Conservation (phyloP, 495 filamentous ascomycete genomes). For the Beverwykella pulmonaria region DNA sequence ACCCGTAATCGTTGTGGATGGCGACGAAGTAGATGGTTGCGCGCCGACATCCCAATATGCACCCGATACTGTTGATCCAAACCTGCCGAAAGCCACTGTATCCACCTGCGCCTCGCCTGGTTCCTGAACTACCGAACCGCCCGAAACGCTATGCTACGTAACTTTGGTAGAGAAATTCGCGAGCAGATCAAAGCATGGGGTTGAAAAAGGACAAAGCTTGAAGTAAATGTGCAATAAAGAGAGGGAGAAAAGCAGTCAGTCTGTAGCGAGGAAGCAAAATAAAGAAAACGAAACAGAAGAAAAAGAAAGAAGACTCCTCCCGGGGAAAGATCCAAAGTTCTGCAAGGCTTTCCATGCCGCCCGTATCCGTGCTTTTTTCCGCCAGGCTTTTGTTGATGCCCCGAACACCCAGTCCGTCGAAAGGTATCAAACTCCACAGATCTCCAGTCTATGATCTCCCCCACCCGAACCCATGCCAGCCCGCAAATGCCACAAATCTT, state of each 20-base stretch:
- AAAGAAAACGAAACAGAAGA: background rate
- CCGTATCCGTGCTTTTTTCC: constrained; percentile 28
- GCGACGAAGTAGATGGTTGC: no score
- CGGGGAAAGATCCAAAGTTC: constrained; percentile 6
- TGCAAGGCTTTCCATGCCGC: constrained; percentile 12
- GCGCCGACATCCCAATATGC: no score
- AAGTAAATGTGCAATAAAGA: constrained; percentile 17
- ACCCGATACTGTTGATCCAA: no score
- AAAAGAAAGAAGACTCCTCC: constrained; percentile 16
- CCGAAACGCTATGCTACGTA: constrained; percentile 24
- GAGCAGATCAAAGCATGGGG: constrained; percentile 5
- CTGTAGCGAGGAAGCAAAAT: constrained; percentile 4
- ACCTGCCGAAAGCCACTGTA: background rate
- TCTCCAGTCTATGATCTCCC: constrained; percentile 31
- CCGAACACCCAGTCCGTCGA: constrained; percentile 26
- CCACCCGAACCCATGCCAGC: constrained; percentile 17
- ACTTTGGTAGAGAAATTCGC: constrained; percentile 5
- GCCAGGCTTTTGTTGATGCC: constrained; percentile 23
- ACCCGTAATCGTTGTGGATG: no score
- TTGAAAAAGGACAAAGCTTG: constrained; percentile 5
- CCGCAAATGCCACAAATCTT: constrained; percentile 33
- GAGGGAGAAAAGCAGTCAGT: constrained; percentile 7
- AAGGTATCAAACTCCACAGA: constrained; percentile 34
- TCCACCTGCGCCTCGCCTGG: constrained; percentile 19
- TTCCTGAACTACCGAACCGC: constrained; percentile 13